phyloP scores from a whole-genome alignment of 257 asterid genomes.

The Capsicum baccatum region DNA sequence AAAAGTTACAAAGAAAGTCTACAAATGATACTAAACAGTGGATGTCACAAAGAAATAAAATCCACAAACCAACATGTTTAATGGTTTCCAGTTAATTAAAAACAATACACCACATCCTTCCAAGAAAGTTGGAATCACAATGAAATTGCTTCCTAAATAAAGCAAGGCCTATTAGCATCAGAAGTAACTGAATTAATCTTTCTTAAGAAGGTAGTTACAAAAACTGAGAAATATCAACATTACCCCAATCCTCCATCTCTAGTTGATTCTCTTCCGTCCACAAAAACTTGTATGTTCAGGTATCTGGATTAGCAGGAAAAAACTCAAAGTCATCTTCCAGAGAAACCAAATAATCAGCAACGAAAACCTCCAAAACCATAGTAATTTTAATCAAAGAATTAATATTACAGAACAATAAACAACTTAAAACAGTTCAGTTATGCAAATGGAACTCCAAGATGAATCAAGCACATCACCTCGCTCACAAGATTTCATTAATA shows the following conservation, averaged over 20 bases:
- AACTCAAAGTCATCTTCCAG: neutral
- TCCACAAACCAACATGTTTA: neutral
- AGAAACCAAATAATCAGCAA: constrained; percentile 10
- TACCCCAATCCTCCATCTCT: constrained; percentile 94
- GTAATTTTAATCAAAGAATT: neutral
- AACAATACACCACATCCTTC: neutral
- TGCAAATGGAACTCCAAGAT: neutral
- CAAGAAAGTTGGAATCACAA: neutral
- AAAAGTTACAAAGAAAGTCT: neutral
- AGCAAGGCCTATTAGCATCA: neutral
- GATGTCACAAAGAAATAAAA: neutral
- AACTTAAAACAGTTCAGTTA: neutral
- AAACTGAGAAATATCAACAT: neutral
- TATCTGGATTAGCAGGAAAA: constrained; percentile 24
- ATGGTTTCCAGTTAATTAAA: neutral
- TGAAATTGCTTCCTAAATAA: neutral
- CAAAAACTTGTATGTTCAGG: neutral
- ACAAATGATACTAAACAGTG: neutral
- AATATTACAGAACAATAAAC: neutral
- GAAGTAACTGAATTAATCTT: neutral
- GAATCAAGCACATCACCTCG: neutral
- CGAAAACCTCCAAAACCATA: neutral
- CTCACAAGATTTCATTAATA: neutral
- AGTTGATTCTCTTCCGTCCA: constrained; percentile 36
- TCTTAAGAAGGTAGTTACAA: neutral